Evolutionary conservation across 1,284 basidiomycete genomes (phyloP), one percentile per base, ranked within the genome.

Genomic region (Tranzscheliella williamsii): DNA sequence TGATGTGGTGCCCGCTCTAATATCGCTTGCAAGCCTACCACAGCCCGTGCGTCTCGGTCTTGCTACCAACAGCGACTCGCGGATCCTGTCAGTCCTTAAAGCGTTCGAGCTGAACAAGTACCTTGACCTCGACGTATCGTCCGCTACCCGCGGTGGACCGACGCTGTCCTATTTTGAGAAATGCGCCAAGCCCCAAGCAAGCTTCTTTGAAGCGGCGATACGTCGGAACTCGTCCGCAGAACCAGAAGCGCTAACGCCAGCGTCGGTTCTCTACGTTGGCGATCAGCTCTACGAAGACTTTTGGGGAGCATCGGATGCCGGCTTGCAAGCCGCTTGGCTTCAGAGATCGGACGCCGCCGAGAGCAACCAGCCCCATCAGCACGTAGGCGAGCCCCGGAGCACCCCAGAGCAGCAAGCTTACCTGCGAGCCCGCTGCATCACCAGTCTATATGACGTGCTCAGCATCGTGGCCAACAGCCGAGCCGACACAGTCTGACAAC

Each of bases 201-300:
- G 29, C 33, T 69, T 69, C 26, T 69, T 66, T 51, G 43, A 48
- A 16, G 45, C 52, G 8, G 62, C 62, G n/a, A 4, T 63, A 15
- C 37, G 33, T 29, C 41, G 48, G 9, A 37, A 46, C 55, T 30
- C 21, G 38, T 20, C 17, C 27, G 15, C 15, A 23, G 5, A 15
- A 42, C 15, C 22, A 12, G 15, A 26, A 26, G 20, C 17, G 15
- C 15, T 35, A 9, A 15, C 21, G 18, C n/a, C 42, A 8, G 38
- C 38, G 17, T 41, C 60, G 6, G 63, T 54, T 6, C 37, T 70
- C 13, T 70, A 67, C 41, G 58, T 70, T 3, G 67, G 67, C 26
- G 63, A 70, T 23, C 67, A 70, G 38, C 47, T 70, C 7, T 24
- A 62, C 16, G 63, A 70, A 42, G 67, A 70, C 24, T 66, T 63